Evolutionary conservation across 805 yeast species (phyloP).

Genomic region (Tetrapisispora nanseiensis): DNA sequence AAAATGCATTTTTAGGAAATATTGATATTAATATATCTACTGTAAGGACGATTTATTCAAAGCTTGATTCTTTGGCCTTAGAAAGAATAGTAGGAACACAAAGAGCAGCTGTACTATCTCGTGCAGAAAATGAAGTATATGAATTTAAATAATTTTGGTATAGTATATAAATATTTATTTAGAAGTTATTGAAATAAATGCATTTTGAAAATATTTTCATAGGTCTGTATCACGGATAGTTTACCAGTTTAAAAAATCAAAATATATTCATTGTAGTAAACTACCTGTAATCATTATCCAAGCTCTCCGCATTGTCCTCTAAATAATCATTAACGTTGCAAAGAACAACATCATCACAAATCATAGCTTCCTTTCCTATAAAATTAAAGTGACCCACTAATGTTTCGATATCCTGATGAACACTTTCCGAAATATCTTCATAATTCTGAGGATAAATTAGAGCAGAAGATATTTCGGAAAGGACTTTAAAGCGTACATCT

Average conservation of each 20-base stretch:
- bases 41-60: slow-evolving; percentile 57
- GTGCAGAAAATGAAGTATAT: slow-evolving; percentile 61
- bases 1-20: slow-evolving; percentile 39
- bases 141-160: slow-evolving; percentile 46
- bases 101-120: slow-evolving; percentile 57
- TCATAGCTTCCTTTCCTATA: slow-evolving; percentile 17
- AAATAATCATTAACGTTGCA: neutral
- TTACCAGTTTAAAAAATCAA: too few species aligned
- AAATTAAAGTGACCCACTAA: slow-evolving; percentile 30
- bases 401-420: slow-evolving; percentile 35
- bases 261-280: too few species aligned
- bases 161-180: neutral
- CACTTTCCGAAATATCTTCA: slow-evolving; percentile 29
- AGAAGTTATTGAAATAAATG: neutral
- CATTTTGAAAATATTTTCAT: neutral
- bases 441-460: slow-evolving; percentile 28
- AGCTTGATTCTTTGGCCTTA: slow-evolving; percentile 68
- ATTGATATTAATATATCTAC: slow-evolving; percentile 48
- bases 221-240: too few species aligned
- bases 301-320: neutral
- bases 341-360: slow-evolving; percentile 12
- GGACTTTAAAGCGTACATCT: slow-evolving; percentile 15
- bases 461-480: slow-evolving; percentile 8
- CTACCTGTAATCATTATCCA: neutral
- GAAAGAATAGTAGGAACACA: slow-evolving; percentile 79